These are phyloP conservation scores for Hydrangea macrophylla DNA, from an alignment of 148 eudicot species.

Conservation along the genomic window DNA sequence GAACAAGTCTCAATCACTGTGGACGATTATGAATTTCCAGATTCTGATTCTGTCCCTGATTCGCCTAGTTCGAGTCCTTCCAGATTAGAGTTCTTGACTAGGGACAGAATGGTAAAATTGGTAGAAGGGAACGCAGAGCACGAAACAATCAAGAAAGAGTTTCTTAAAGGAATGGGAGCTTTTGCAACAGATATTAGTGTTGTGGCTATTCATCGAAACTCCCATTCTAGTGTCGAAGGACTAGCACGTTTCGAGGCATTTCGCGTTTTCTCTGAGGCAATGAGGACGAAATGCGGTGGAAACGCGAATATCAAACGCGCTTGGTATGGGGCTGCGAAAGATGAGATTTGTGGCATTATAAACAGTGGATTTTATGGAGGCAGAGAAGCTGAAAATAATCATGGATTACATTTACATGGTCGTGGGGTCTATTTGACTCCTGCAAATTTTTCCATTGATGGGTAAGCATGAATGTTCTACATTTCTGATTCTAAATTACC, in stretches of 20 bases:
- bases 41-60: no score
- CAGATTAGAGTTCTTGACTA: no score
- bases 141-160: slow-evolving; percentile 7
- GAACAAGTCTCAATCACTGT: no score
- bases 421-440: slow-evolving; percentile 33
- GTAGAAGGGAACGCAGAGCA: no score
- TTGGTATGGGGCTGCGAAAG: slow-evolving; percentile 45
- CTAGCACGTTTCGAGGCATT: slow-evolving; percentile 23
- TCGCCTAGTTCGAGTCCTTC: no score
- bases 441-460: slow-evolving; percentile 15
- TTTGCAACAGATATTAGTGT: slow-evolving; percentile 5
- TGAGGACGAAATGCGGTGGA: slow-evolving; percentile 9
- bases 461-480: slow-evolving; percentile 30
- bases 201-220: slow-evolving; percentile 29
- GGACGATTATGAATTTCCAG: no score
- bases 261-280: slow-evolving; percentile 17
- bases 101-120: no score
- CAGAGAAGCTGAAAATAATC: slow-evolving; percentile 1
- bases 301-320: slow-evolving; percentile 26
- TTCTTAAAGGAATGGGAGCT: slow-evolving; percentile 17
- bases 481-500: no score
- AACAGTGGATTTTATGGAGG: slow-evolving; percentile 33
- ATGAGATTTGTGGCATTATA: slow-evolving; percentile 27
- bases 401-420: slow-evolving; percentile 14
- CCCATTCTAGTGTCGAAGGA: slow-evolving; percentile 9